phyloP scores from a whole-genome alignment of 2,329 filamentous ascomycete species.

The Chaetomium sp. region DNA sequence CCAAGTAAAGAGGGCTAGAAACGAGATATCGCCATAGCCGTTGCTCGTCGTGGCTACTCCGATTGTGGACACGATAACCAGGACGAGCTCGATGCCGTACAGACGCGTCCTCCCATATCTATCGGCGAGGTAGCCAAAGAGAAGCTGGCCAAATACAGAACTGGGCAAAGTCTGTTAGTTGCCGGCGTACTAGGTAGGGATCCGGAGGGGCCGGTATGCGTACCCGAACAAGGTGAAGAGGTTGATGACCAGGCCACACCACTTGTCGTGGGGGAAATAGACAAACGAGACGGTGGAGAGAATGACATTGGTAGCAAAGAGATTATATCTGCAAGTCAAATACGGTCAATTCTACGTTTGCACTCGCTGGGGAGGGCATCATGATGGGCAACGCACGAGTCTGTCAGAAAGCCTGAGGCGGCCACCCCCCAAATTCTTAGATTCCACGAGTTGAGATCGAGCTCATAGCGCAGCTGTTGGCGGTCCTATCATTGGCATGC shows the following conservation, averaged over 20 bases:
- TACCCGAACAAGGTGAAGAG: constrained; percentile 54
- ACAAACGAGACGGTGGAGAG: constrained; percentile 56
- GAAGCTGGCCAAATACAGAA: constrained; percentile 54
- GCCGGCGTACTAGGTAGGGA: not conserved
- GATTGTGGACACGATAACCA: constrained; percentile 60
- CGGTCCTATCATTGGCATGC: constrained; percentile 46
- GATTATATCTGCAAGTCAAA: constrained; percentile 49
- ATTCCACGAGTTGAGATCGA: constrained; percentile 58
- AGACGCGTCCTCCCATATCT: constrained; percentile 57
- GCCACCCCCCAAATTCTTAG: constrained; percentile 57
- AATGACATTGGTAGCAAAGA: constrained; percentile 59
- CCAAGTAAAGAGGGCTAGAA: constrained; percentile 54
- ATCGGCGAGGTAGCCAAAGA: constrained; percentile 58
- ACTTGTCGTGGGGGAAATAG: constrained; percentile 52
- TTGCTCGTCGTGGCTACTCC: constrained; percentile 56
- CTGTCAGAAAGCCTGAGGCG: constrained; percentile 57
- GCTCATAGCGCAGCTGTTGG: constrained; percentile 54
- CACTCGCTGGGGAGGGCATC: not conserved
- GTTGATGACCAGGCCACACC: constrained; percentile 53
- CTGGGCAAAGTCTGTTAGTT: constrained; percentile 13
- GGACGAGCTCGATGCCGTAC: constrained; percentile 58
- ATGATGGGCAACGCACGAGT: constrained; percentile 47
- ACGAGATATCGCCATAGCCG: constrained; percentile 53
- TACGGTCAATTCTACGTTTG: not conserved
- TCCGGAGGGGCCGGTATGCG: not conserved